These are phyloP conservation scores for Cercospora sojina DNA, from an alignment of 2,329 filamentous ascomycete species.

Conservation along the genomic window DNA sequence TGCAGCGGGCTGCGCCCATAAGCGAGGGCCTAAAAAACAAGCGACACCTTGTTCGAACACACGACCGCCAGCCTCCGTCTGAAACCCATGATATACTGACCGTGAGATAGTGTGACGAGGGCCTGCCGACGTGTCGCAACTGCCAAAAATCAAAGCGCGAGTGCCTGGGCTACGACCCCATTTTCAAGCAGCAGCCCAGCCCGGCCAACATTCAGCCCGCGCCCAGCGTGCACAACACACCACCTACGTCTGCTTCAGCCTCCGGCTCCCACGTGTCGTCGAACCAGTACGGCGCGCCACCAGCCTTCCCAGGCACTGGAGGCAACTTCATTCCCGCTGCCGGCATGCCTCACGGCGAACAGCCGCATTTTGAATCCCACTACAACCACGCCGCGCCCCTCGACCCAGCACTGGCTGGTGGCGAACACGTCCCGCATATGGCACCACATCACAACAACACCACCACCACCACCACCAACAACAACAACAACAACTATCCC, in stretches of 20 bases:
- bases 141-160: constrained; percentile 87
- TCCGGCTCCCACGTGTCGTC: constrained; percentile 20
- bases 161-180: constrained; percentile 81
- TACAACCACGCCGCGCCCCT: constrained; percentile 51
- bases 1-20: constrained; percentile 19
- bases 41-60: constrained; percentile 20
- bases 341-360: constrained; percentile 7
- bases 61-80: constrained; percentile 11
- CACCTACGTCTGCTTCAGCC: constrained; percentile 24
- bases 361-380: constrained; percentile 34
- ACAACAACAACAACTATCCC: constrained; percentile 23
- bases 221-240: constrained; percentile 40
- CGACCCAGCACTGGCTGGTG: constrained; percentile 64
- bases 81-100: constrained; percentile 2
- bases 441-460: constrained; percentile 26
- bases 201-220: constrained; percentile 72
- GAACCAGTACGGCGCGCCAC: constrained; percentile 19
- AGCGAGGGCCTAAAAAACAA: constrained; percentile 19
- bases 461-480: no score
- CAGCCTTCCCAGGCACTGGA: constrained; percentile 21
- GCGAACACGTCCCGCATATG: constrained; percentile 26
- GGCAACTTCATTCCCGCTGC: constrained; percentile 22
- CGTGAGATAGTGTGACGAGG: constrained; percentile 80
- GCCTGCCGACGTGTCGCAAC: constrained; percentile 86
- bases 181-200: constrained; percentile 72